Evolutionary conservation across 768 basidiomycete genomes (phyloP), one percentile per base, ranked within the genome.

Genomic region (Mycena venus): DNA sequence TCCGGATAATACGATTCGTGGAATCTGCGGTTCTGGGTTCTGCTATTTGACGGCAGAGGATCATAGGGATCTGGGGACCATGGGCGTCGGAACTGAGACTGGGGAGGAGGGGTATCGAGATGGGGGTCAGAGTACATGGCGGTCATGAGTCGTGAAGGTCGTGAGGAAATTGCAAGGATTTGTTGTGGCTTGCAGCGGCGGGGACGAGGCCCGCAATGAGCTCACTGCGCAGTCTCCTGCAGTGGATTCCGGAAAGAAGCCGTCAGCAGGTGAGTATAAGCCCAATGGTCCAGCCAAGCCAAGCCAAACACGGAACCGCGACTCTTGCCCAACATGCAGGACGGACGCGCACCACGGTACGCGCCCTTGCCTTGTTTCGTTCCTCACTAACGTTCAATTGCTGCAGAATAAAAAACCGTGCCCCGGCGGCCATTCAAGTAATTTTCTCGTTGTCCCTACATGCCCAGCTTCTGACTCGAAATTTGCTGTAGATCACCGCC

Each of bases 361-460:
- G 81, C 78, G 38, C 12, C 70, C 29, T 44, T 19, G 5, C 17
- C 29, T 17, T 31, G 40, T 12, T 9, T 73, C 21, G 15, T 32
- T 12, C n/a, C 70, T 40, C 53, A 31, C 66, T 75, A 55, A 78
- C 31, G 11, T 56, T 17, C n/a, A 34, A 7, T 12, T 29, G 29
- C n/a, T 68, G 19, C 68, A 95, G 95, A 70, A 96, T 99, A 76
- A 97, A 98, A 90, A 99, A 99, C 84, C 90, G 98, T 63, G 98
- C 98, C 21, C 94, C 98, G 47, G 98, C 98, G 60, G 94, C 96
- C 72, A 89, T 99, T 73, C 96, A 98, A 84, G 96, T 95, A 63
- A 75, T 90, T 82, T 64, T 69, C 66, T 36, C 34, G 76, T 59
- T 63, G 40, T 51, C 38, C 17, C 29, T 34, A 12, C 29, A 44